Base-by-base conservation (phyloP, 2,329 filamentous ascomycete genomes). In the Trichophyton rubrum region DNA sequence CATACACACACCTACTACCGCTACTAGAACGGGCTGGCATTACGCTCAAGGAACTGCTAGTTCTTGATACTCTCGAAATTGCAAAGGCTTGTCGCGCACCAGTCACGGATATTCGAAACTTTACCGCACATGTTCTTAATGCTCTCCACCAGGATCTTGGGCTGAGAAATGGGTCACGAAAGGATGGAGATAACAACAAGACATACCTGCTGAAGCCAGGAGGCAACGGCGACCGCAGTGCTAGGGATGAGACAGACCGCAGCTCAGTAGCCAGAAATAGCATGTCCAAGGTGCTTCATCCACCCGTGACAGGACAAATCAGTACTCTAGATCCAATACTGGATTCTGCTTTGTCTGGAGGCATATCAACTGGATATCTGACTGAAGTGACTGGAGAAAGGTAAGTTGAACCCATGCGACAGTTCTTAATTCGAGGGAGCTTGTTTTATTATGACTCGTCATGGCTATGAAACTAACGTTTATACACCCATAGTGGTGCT, bases 331-430 rank as follows among this genome's bases (percentile, higher is more conserved):
- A 95, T 72, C 77, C 82, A 57, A 74, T 75, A 41, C 78, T 99
- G 35, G 92, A 99, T 72, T 71, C 69, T 43, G 77, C 81, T 1
- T 79, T 97, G 43, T 83, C 82, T 62, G 92, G 91, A 56, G 93
- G 93, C 20, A 82, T 97, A 60, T 88, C 87, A 1, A 81, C 85
- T 1, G 88, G 90, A 55, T 87, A 87, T 73, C 79, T 99, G 68
- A 90, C 89, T 6, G 93, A 99, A 72, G 81, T 99, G 63, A 88
- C 90, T 1, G 93, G 93, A 62, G 93, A 97, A 77, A 95, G 90
- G 85, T 85, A 71, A 45, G 8, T 43, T 17, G 6, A 43, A 43
- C n/a, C 40, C 13, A 41, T 59, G 2, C 9, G 3, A 15, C 27
- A 1, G 17, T 15, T 20, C 13, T 15, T 9, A 11, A 17, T 11